Base-by-base conservation (phyloP, 768 basidiomycete genomes). In the Grammothele lineata region DNA sequence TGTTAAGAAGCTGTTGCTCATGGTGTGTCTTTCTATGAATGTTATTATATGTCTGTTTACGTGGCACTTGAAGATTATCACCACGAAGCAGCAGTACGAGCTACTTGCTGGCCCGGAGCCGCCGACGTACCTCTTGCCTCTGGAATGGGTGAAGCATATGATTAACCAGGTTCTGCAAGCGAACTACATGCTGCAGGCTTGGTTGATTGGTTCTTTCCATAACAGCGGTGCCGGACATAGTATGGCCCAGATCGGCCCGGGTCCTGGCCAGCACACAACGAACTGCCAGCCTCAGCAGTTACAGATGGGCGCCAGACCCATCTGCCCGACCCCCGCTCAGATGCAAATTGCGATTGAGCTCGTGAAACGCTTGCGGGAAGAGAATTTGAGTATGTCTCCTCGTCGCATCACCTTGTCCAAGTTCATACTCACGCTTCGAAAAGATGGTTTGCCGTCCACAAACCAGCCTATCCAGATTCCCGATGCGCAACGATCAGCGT, bases 401-500 rank as follows among this genome's bases (percentile, higher is more conserved):
- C 5, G 12, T 5, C 15, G n/a, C n/a, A n/a, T n/a, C n/a, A n/a
- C n/a, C n/a, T n/a, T n/a, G n/a, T n/a, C n/a, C n/a, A n/a, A n/a
- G n/a, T n/a, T n/a, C n/a, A n/a, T n/a, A n/a, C n/a, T n/a, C n/a
- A n/a, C n/a, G n/a, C n/a, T n/a, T n/a, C n/a, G n/a, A n/a, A n/a
- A n/a, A n/a, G n/a, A n/a, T n/a, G n/a, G n/a, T n/a, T n/a, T n/a
- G n/a, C n/a, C n/a, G n/a, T n/a, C n/a, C n/a, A n/a, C n/a, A n/a
- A n/a, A n/a, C 37, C 69, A 73, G 59, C 41, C 56, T 6, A 40
- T 54, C 8, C 57, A 72, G 15, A 55, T 86, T 21, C 70, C 80
- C 4, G 66, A 72, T 6, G 78, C 80, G 2, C 80, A 80, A 47
- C 71, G 77, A 36, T 47, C 66, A 34, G 80, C 80, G 44, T 86